These are phyloP conservation scores for Cryptosporidium ryanae DNA, from an alignment of 169 alveolate species.

Conservation along the genomic window DNA sequence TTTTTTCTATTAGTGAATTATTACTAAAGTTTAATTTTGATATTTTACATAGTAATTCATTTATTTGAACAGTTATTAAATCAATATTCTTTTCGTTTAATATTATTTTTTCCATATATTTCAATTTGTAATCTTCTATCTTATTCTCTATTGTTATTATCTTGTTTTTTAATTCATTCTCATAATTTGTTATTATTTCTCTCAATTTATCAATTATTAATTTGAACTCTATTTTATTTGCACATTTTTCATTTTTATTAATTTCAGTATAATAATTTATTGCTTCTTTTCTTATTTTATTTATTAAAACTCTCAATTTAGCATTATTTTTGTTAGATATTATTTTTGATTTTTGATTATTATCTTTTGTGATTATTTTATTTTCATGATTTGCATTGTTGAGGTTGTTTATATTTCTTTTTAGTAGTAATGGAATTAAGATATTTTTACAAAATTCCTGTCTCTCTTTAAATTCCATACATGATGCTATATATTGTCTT, in stretches of 20 bases:
- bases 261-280: background rate
- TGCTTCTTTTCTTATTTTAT: background rate
- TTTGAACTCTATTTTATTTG: conserved; percentile 13
- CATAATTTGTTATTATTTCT: conserved; percentile 1
- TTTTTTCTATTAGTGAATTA: conserved; percentile 32
- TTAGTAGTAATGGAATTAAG: conserved; percentile 24
- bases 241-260: background rate
- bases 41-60: background rate
- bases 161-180: conserved; percentile 4
- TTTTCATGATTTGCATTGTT: background rate
- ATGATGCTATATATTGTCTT: conserved; percentile 42
- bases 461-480: conserved; percentile 65
- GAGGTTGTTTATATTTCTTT: background rate
- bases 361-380: too few species aligned
- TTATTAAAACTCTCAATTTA: background rate
- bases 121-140: conserved; percentile 13
- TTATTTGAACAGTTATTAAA: background rate
- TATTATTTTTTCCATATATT: conserved; percentile 10
- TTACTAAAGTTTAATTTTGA: conserved; percentile 12
- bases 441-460: conserved; percentile 36
- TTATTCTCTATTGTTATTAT: conserved; percentile 8
- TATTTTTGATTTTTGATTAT: too few species aligned
- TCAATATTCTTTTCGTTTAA: conserved; percentile 8
- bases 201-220: conserved; percentile 25
- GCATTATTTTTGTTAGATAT: too few species aligned